Base-by-base conservation (phyloP, 805 yeast genomes). In the Hermanozyma aechmeae region DNA sequence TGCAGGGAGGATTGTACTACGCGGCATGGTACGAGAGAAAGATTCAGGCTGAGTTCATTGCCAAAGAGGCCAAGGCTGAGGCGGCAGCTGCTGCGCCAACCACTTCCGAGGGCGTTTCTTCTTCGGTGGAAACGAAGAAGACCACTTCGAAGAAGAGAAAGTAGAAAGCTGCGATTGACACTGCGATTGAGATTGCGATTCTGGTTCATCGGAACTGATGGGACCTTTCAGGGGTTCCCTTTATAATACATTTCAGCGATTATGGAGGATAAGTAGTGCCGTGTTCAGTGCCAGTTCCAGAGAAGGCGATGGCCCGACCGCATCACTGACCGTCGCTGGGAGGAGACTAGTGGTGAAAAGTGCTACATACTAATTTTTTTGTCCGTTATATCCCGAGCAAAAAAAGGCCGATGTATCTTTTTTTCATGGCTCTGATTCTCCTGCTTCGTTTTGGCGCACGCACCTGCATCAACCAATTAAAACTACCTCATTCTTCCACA, bases 1-100 rank as follows among this genome's bases (percentile, higher is more conserved):
- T 92, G 42, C 97, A 92, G 61, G 76, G 73, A 30, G 96, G 96
- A 21, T 69, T 89, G 47, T 84, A 81, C 71, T 89, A 81, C 58
- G 95, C 95, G 17, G 73, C 72, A 44, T 68, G 74, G 70, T 80
- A 76, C 32, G 68, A 63, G 42, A 37, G 35, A 22, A 46, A 50
- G 35, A 41, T 58, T 33, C 57, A 50, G 39, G 40, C 30, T 18
- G 58, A 58, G 27, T 63, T 60, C 31, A 47, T 37, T 18, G 48
- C 38, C 33, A 37, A 43, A 32, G 39, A 43, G 30, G 56, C 57
- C 29, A 56, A 51, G 11, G 40, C 30, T 26, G 40, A 28, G 15
- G 38, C 31, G n/a, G 40, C 34, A 5, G 34, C 31, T 14, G 36
- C 41, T 9, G 38, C 32, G 41, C 32, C 6, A 24, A 25, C 12